phyloP scores from a whole-genome alignment of 2,329 filamentous ascomycete species.

The Alternaria triticimaculans region DNA sequence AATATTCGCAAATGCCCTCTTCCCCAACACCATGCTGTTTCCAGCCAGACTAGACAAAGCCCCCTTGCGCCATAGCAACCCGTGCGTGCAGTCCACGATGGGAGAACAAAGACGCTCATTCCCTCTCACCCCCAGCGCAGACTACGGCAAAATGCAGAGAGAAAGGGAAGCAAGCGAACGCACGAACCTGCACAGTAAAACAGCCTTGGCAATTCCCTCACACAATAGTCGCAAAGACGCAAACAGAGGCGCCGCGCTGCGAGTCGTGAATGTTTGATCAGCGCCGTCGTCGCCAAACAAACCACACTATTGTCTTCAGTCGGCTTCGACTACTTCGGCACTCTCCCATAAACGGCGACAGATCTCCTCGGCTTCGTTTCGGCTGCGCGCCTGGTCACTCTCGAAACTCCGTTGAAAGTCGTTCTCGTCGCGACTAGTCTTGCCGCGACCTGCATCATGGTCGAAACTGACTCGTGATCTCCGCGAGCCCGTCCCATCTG shows the following conservation, averaged over 20 bases:
- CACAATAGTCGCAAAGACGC: conserved; percentile 8
- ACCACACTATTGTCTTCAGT: conserved; percentile 29
- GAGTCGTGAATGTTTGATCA: conserved; percentile 12
- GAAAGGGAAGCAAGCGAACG: conserved; percentile 3
- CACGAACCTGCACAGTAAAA: conserved; percentile 11
- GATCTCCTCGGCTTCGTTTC: conserved; percentile 48
- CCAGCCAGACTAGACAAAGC: conserved; percentile 2
- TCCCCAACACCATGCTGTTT: not conserved
- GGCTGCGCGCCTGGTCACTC: conserved; percentile 30
- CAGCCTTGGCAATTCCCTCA: not conserved
- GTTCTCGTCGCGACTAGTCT: conserved; percentile 27
- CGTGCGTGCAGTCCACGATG: not conserved
- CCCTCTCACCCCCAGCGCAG: not conserved
- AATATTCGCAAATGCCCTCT: not conserved
- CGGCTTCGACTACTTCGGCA: conserved; percentile 44
- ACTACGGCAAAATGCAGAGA: not conserved
- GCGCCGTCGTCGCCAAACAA: not conserved
- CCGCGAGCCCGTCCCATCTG: conserved; percentile 32
- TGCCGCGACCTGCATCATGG: conserved; percentile 18
- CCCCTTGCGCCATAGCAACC: not conserved
- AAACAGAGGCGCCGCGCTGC: not conserved
- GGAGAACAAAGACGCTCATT: not conserved
- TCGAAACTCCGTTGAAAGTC: conserved; percentile 39
- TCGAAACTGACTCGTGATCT: conserved; percentile 42
- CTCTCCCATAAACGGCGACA: conserved; percentile 51